phyloP scores from a whole-genome alignment of 1,284 basidiomycete genomes.

The Cryptococcus jaspeensis region DNA sequence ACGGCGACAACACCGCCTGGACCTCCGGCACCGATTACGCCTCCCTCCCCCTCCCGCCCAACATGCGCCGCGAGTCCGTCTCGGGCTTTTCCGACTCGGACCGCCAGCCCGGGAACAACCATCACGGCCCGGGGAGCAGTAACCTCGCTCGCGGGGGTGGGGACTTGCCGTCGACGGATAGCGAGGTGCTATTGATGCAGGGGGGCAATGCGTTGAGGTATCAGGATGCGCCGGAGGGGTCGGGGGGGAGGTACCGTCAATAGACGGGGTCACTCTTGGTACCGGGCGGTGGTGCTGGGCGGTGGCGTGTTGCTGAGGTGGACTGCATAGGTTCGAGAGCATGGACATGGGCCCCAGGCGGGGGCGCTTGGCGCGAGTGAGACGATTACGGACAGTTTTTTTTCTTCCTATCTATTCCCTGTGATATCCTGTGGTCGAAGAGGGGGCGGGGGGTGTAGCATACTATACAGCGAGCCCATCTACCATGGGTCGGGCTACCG shows the following conservation, averaged over 20 bases:
- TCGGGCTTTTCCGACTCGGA: constrained; percentile 25
- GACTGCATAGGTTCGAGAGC: neutral
- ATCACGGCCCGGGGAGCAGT: neutral
- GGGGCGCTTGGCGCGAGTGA: too few relatives aligned
- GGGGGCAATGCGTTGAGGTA: constrained; percentile 3
- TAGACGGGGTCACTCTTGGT: neutral
- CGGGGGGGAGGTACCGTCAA: neutral
- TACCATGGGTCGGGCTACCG: too few relatives aligned
- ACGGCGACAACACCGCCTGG: constrained; percentile 26
- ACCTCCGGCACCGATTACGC: constrained; percentile 18
- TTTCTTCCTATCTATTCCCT: too few relatives aligned
- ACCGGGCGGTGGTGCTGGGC: neutral
- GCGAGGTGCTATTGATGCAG: constrained; percentile 25
- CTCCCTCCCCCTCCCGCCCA: constrained; percentile 32
- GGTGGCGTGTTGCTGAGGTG: neutral
- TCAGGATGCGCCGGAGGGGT: constrained; percentile 9
- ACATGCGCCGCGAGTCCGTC: constrained; percentile 35
- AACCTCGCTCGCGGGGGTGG: neutral
- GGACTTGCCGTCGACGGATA: constrained; percentile 10
- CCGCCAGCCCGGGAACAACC: neutral
- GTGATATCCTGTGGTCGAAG: too few relatives aligned
- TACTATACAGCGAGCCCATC: too few relatives aligned
- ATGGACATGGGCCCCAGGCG: too few relatives aligned
- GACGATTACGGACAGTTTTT: too few relatives aligned
- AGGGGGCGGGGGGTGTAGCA: too few relatives aligned